Percentiles rank a stretch among this genome's conserved stretches.
phyloP scores from a whole-genome alignment of 2,329 filamentous ascomycete genomes.

The Paradendryphiella salina region DNA sequence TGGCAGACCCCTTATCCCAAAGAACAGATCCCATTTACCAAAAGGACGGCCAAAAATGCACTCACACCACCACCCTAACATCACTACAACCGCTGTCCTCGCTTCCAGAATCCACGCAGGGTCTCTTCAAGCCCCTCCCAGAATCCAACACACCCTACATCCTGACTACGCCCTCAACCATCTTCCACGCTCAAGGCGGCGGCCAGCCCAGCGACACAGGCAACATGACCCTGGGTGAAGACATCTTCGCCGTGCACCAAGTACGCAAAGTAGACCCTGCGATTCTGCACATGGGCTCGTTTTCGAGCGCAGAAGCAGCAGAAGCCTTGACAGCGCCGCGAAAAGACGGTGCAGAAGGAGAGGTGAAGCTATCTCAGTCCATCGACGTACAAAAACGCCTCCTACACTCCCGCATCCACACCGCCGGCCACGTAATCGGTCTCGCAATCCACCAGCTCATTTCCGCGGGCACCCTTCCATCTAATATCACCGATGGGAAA shows the following conservation, averaged over 20 bases:
- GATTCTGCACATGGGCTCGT: slow-evolving; percentile 63
- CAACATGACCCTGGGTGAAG: slow-evolving; percentile 49
- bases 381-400: slow-evolving; percentile 65
- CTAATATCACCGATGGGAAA: slow-evolving; percentile 66
- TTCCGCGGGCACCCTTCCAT: slow-evolving; percentile 45
- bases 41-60: slow-evolving; percentile 48
- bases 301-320: slow-evolving; percentile 33
- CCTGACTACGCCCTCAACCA: slow-evolving; percentile 66
- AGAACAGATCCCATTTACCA: slow-evolving; percentile 38
- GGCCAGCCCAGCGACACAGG: slow-evolving; percentile 73
- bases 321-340: too few relatives aligned
- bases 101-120: slow-evolving; percentile 57
- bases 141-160: slow-evolving; percentile 50
- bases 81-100: slow-evolving; percentile 55
- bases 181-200: slow-evolving; percentile 75
- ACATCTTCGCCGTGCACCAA: slow-evolving; percentile 57
- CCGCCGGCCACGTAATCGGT: slow-evolving; percentile 73
- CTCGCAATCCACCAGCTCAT: slow-evolving; percentile 65
- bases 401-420: slow-evolving; percentile 70
- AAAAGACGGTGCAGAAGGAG: background rate
- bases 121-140: slow-evolving; percentile 61
- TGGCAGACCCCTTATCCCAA: too few relatives aligned
- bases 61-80: slow-evolving; percentile 51
- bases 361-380: slow-evolving; percentile 46
- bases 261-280: slow-evolving; percentile 60